These are phyloP conservation scores for Rubroshorea leprosula DNA, from an alignment of 345 rosid species.

Conservation along the genomic window DNA sequence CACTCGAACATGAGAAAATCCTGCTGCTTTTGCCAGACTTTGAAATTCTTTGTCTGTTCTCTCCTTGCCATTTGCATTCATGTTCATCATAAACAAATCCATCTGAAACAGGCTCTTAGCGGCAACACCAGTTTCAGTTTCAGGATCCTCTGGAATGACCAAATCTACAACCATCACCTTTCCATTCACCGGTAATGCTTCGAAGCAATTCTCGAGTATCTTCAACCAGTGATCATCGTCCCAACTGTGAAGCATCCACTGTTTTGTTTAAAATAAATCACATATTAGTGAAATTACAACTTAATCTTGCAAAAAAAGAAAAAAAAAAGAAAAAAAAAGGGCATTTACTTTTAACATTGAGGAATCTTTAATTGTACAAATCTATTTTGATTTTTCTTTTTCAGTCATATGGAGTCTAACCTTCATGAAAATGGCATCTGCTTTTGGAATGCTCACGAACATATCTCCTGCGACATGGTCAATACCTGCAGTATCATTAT, in stretches of 20 bases:
- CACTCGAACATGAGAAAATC: slow-evolving; percentile 42
- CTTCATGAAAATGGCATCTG: slow-evolving; percentile 72
- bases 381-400: too few species aligned
- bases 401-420: slow-evolving; percentile 14
- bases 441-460: slow-evolving; percentile 60
- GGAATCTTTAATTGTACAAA: too few species aligned
- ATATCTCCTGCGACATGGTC: slow-evolving; percentile 34
- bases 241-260: slow-evolving; percentile 46
- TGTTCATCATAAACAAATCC: slow-evolving; percentile 30
- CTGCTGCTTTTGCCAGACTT: slow-evolving; percentile 35
- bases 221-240: slow-evolving; percentile 34
- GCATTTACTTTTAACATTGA: too few species aligned
- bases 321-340: too few species aligned
- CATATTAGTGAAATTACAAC: not conserved
- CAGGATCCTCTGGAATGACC: slow-evolving; percentile 36
- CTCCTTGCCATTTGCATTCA: slow-evolving; percentile 34
- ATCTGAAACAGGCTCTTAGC: slow-evolving; percentile 33
- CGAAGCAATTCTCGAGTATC: slow-evolving; percentile 40
- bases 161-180: slow-evolving; percentile 41
- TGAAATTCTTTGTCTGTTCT: slow-evolving; percentile 34
- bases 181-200: slow-evolving; percentile 32
- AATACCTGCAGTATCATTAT: slow-evolving; percentile 21
- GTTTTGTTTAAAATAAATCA: slow-evolving; percentile 9
- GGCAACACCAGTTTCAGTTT: slow-evolving; percentile 17
- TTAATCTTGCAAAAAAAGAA: not conserved